phyloP scores from a whole-genome alignment of 345 rosid species.

The Ricinus communis region DNA sequence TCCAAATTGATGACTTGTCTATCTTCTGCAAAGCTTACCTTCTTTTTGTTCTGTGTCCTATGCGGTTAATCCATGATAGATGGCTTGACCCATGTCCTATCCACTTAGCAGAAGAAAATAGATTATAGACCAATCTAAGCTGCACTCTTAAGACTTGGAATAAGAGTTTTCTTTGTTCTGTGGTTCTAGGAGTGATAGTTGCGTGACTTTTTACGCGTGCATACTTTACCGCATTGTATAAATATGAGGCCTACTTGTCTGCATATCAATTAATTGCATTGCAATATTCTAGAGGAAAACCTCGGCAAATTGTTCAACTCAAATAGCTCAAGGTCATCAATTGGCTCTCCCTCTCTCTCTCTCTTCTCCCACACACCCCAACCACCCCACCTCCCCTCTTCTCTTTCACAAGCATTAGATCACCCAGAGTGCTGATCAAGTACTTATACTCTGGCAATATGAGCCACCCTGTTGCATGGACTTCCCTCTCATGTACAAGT shows the following conservation, averaged over 20 bases:
- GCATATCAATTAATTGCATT: background rate
- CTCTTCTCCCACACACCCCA: too few relatives aligned
- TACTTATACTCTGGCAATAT: background rate
- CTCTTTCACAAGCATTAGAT: too few relatives aligned
- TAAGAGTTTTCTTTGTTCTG: background rate
- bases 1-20: conserved; percentile 3
- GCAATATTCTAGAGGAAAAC: background rate
- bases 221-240: background rate
- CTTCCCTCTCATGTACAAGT: background rate
- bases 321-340: background rate
- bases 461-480: background rate
- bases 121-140: background rate
- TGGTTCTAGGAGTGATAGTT: too few relatives aligned
- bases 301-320: background rate
- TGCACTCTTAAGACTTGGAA: background rate
- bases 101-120: background rate
- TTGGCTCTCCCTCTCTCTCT: background rate
- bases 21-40: conserved; percentile 5
- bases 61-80: background rate
- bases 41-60: conserved; percentile 8
- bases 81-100: conserved; percentile 9
- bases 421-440: too few relatives aligned
- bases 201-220: too few relatives aligned
- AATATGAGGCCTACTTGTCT: background rate
- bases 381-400: too few relatives aligned